Evolutionary conservation across 148 eudicot genomes (phyloP).

Genomic region (Vaccinium darrowii): DNA sequence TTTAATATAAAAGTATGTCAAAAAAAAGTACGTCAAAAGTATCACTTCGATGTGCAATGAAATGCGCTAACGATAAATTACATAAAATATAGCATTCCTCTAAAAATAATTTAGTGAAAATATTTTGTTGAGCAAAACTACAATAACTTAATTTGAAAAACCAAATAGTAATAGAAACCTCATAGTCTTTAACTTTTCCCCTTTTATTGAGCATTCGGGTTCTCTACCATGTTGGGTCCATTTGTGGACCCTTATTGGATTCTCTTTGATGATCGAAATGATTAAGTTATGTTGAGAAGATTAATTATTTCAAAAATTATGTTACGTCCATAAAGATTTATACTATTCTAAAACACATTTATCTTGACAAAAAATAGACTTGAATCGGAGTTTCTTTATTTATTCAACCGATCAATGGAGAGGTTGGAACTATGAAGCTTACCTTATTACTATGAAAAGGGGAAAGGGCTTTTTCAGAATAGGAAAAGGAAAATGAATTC

Average conservation of each 20-base stretch:
- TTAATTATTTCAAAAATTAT: not conserved
- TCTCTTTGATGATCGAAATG: not conserved
- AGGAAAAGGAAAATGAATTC: too few relatives aligned
- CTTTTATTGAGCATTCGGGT: not conserved
- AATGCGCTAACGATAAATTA: too few relatives aligned
- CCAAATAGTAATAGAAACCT: not conserved
- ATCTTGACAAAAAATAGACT: not conserved
- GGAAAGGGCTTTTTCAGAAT: too few relatives aligned
- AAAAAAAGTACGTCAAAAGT: too few relatives aligned
- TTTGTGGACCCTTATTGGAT: not conserved
- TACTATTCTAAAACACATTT: not conserved
- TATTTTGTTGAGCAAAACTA: not conserved
- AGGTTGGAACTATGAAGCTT: too few relatives aligned
- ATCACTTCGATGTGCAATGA: too few relatives aligned
- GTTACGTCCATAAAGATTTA: not conserved
- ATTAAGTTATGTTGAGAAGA: not conserved
- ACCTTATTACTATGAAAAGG: too few relatives aligned
- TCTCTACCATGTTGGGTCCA: not conserved
- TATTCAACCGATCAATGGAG: too few relatives aligned
- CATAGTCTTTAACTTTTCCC: too few relatives aligned
- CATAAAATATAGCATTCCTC: not conserved
- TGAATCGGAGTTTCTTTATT: too few relatives aligned
- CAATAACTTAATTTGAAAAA: not conserved
- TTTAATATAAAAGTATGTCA: too few relatives aligned
- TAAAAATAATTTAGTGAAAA: not conserved